phyloP scores from a whole-genome alignment of 2,329 filamentous ascomycete genomes.

The Incumbomyces delicatus region DNA sequence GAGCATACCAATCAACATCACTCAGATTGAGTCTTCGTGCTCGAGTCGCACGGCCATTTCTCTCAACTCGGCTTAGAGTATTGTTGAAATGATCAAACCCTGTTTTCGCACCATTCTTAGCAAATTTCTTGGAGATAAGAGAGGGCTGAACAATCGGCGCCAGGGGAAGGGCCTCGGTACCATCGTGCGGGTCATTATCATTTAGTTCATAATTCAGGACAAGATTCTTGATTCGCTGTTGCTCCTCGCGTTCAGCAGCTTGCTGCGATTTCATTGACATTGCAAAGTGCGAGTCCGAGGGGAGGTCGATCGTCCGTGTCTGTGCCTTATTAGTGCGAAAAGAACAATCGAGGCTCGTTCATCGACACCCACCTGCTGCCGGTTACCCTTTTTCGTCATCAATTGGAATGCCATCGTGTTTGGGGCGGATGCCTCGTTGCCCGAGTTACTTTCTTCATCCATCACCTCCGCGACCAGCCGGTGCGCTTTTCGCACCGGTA shows the following conservation, averaged over 20 bases:
- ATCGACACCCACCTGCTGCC: conserved; percentile 63
- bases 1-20: conserved; percentile 88
- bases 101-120: conserved; percentile 25
- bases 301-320: conserved; percentile 82
- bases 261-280: conserved; percentile 94
- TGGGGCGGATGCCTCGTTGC: conserved; percentile 13
- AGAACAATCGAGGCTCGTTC: not conserved
- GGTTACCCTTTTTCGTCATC: conserved; percentile 90
- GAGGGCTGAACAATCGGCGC: conserved; percentile 30
- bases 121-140: conserved; percentile 23
- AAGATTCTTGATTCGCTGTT: conserved; percentile 95
- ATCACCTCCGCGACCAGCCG: conserved; percentile 46
- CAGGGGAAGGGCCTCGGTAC: conserved; percentile 44
- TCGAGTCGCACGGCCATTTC: conserved; percentile 62
- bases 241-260: conserved; percentile 88
- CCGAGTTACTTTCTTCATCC: conserved; percentile 23
- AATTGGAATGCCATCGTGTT: conserved; percentile 94
- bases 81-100: conserved; percentile 33
- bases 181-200: conserved; percentile 69
- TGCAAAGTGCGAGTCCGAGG: conserved; percentile 83
- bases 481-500: conserved; percentile 68
- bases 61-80: conserved; percentile 38
- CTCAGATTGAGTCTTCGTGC: conserved; percentile 86
- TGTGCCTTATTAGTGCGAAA: conserved; percentile 29
- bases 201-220: conserved; percentile 93